A percentile compares a stretch with the other conserved stretches of the same genome.
Conservation (phyloP, 1,139 yeast genomes). For the Lodderomyces beijingensis region DNA sequence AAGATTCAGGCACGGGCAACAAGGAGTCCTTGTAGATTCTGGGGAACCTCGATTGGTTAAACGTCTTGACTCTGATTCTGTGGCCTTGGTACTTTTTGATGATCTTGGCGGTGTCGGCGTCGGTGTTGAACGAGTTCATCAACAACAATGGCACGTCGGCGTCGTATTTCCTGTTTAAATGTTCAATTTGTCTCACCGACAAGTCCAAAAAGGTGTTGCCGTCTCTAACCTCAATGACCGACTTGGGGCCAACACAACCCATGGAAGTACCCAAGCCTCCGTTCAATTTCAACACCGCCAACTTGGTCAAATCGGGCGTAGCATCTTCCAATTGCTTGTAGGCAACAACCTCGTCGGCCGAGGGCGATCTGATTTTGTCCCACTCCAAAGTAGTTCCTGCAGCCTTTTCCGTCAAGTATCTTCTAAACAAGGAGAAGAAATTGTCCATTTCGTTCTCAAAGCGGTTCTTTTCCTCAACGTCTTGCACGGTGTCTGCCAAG, state of each 20-base stretch:
- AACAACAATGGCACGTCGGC: conserved; percentile 92
- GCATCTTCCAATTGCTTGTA: conserved; percentile 49
- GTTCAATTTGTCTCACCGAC: conserved; percentile 94
- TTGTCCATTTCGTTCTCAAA: conserved; percentile 95
- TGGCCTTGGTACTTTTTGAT: conserved; percentile 97
- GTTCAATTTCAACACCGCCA: conserved; percentile 92
- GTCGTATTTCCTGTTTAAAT: conserved; percentile 84
- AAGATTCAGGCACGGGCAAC: conserved; percentile 83
- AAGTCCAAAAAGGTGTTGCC: conserved; percentile 96
- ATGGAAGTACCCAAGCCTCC: conserved; percentile 99
- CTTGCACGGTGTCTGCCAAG: conserved; percentile 74
- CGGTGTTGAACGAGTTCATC: conserved; percentile 98
- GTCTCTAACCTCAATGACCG: conserved; percentile 96
- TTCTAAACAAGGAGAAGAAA: conserved; percentile 87
- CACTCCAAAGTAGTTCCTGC: conserved; percentile 81
- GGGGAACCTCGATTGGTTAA: conserved; percentile 96
- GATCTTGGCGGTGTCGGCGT: conserved; percentile 90
- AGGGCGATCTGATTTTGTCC: conserved; percentile 93
- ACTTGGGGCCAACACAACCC: conserved; percentile 99
- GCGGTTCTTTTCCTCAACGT: conserved; percentile 50
- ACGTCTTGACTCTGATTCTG: conserved; percentile 90
- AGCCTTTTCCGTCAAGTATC: conserved; percentile 87
- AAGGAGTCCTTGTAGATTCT: conserved; percentile 92
- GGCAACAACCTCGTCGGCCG: conserved; percentile 81
- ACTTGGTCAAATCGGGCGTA: conserved; percentile 59